Evolutionary conservation across 164 flowering plant genomes (phyloP).

Genomic region (Magnolia changhungtana): DNA sequence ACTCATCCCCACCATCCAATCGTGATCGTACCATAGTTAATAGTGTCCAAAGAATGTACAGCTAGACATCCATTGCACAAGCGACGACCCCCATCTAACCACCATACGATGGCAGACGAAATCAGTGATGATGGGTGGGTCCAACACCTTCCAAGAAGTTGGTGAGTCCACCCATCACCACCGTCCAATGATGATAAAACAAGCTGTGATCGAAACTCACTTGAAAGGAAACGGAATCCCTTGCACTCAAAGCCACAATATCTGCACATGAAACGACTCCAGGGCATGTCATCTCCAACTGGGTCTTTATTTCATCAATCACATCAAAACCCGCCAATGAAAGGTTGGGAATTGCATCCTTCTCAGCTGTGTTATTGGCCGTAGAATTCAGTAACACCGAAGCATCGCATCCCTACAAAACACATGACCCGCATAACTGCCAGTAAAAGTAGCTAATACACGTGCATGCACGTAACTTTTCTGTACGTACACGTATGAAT

Average conservation of each 20-base stretch:
- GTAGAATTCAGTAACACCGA: conserved; percentile 45
- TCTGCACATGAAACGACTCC: conserved; percentile 68
- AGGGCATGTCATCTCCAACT: conserved; percentile 35
- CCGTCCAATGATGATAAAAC: neutral
- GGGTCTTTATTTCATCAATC: conserved; percentile 36
- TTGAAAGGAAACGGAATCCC: conserved; percentile 59
- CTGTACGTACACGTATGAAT: too few relatives aligned
- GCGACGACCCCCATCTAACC: too few relatives aligned
- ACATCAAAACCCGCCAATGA: conserved; percentile 36
- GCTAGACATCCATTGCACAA: too few relatives aligned
- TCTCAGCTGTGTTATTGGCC: conserved; percentile 31
- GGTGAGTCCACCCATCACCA: neutral
- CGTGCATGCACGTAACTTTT: too few relatives aligned
- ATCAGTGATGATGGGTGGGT: too few relatives aligned
- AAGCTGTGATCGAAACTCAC: conserved; percentile 18
- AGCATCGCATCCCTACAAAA: conserved; percentile 52
- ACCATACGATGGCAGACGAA: too few relatives aligned
- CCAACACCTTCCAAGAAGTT: too few relatives aligned
- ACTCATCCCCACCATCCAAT: too few relatives aligned
- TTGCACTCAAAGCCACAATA: conserved; percentile 55
- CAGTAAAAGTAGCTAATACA: too few relatives aligned
- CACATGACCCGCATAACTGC: neutral
- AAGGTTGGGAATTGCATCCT: conserved; percentile 34
- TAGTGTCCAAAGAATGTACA: too few relatives aligned
- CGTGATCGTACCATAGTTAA: too few relatives aligned